Evolutionary conservation across 371 early-diverging fungal genomes (phyloP).

Genomic region (Mucor plumbeus): DNA sequence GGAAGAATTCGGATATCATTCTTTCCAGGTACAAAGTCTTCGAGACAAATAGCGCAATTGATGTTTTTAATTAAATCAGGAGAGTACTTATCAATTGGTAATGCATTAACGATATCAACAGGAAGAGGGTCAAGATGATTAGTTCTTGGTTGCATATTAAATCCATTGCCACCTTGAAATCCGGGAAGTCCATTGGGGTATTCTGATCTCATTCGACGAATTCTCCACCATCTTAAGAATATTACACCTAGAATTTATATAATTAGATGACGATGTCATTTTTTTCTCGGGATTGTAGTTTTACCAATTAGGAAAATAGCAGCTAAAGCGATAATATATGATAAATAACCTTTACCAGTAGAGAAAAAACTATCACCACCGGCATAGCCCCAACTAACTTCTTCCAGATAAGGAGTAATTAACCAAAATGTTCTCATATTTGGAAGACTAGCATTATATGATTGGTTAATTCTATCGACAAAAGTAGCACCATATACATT

Average conservation of each 20-base stretch:
- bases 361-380: slow-evolving; percentile 20
- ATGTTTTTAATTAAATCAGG: slow-evolving; percentile 27
- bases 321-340: slow-evolving; percentile 47
- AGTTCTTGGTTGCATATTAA: slow-evolving; percentile 30
- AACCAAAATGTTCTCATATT: slow-evolving; percentile 16
- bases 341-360: slow-evolving; percentile 37
- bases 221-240: slow-evolving; percentile 50
- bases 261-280: too few relatives aligned
- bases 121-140: slow-evolving; percentile 42
- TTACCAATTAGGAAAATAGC: slow-evolving; percentile 49
- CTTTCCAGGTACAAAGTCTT: slow-evolving; percentile 33
- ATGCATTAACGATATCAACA: slow-evolving; percentile 39
- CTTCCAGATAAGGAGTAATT: slow-evolving; percentile 21
- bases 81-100: slow-evolving; percentile 29
- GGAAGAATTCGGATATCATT: slow-evolving; percentile 35
- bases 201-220: slow-evolving; percentile 34
- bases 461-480: slow-evolving; percentile 10
- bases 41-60: slow-evolving; percentile 42
- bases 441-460: slow-evolving; percentile 18
- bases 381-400: slow-evolving; percentile 1
- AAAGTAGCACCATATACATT: slow-evolving; percentile 26
- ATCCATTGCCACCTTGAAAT: slow-evolving; percentile 2
- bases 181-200: slow-evolving; percentile 1
- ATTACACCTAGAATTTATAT: slow-evolving; percentile 31
- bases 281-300: background rate